phyloP scores from a whole-genome alignment of 371 early-diverging fungal genomes.

The Zychaea mexicana region DNA sequence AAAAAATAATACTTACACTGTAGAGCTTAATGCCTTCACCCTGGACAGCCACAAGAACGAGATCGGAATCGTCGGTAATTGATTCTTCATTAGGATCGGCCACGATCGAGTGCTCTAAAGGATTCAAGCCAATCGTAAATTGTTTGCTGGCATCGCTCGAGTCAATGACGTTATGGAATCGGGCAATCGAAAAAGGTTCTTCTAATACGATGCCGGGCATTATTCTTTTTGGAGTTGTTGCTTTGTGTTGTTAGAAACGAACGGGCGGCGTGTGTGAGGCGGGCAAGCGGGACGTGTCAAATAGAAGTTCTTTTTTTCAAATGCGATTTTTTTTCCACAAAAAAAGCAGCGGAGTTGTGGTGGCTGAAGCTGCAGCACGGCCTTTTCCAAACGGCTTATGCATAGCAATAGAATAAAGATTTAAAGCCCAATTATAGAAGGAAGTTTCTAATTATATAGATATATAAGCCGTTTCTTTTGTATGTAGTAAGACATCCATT shows the following conservation, averaged over 20 bases:
- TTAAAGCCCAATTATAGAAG: no score
- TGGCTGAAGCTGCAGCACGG: no score
- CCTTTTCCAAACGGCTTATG: no score
- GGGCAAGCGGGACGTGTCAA: constrained; percentile 1
- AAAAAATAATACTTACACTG: constrained; percentile 38
- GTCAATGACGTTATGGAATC: constrained; percentile 51
- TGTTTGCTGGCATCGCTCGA: constrained; percentile 20
- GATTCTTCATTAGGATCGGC: constrained; percentile 20
- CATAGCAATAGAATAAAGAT: no score
- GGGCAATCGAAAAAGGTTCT: constrained; percentile 62
- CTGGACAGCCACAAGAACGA: constrained; percentile 58
- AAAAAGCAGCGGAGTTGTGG: neutral
- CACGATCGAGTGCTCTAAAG: constrained; percentile 7
- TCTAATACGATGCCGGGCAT: constrained; percentile 63
- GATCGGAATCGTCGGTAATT: constrained; percentile 26
- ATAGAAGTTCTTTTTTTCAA: neutral
- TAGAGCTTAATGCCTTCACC: constrained; percentile 64
- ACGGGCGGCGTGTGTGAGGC: neutral
- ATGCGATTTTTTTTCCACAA: neutral
- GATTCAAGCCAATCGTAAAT: constrained; percentile 43
- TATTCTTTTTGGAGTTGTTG: neutral
- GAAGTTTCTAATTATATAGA: no score
- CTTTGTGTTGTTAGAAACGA: no score
- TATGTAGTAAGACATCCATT: no score
- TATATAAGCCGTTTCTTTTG: no score